Evolutionary conservation across 169 alveolate genomes (phyloP), one percentile per base, ranked within the genome.

Genomic region (Plasmodium vinckei): DNA sequence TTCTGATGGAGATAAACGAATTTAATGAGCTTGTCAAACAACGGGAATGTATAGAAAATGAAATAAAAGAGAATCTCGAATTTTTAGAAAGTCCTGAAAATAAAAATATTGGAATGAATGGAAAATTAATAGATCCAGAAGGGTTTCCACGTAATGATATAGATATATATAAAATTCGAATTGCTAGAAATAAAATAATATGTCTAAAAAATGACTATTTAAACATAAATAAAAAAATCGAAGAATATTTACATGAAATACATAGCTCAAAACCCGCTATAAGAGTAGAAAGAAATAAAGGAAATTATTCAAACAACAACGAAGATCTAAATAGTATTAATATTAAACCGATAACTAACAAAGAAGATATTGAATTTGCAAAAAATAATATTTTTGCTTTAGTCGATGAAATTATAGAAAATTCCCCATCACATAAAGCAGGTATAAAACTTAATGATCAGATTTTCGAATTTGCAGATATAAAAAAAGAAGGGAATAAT

Each of bases 81-180:
- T 92, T 64, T 72, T 72, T 93, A 23, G 92, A 93, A 86, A 89
- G 91, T 12, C 94, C 92, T 10, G 96, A 93, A 71, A 89, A 93
- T 63, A 92, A 92, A 63, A 33, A 72, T 10, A 93, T 93, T 17
- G 96, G 96, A 2, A 46, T 93, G 90, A 27, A 67, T 9, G 94
- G 93, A 19, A 88, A 94, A 10, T 87, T 93, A 44, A 77, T 93
- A 13, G 96, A 93, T 67, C 21, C 68, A 19, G 96, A 93, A 42
- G 92, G 92, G 21, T 93, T 88, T 47, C 96, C 96, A 17, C 23
- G 94, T 33, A 71, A 87, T 33, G 96, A 92, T 63, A 92, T 93
- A 19, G 96, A 93, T 49, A 73, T 93, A 47, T 93, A 87, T 61
- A 92, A 92, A 47, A 90, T 93, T 47, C 69, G 95, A 25, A 73